A percentile compares a stretch with the other conserved stretches of the same genome.
These are phyloP conservation scores for Pseudogymnoascus sp. DNA, from an alignment of 2,329 filamentous ascomycete species.

Conservation along the genomic window DNA sequence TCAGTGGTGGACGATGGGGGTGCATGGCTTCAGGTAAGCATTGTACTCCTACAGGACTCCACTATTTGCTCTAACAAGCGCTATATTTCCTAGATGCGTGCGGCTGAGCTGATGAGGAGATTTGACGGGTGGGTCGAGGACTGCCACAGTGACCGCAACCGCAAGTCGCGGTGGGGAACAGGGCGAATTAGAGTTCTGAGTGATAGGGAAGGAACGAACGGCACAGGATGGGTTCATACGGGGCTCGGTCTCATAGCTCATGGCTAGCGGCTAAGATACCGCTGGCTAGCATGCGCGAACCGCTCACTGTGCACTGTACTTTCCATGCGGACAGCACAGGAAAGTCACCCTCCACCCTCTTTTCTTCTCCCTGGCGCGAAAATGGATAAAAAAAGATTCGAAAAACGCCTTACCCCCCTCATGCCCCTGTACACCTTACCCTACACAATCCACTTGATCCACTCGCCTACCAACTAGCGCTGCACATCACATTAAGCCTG, in stretches of 20 bases:
- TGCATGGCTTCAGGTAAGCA: neutral
- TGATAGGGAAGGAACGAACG: neutral
- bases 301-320: neutral
- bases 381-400: conserved; percentile 2
- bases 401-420: neutral
- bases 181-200: neutral
- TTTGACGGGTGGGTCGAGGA: neutral
- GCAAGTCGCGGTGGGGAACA: neutral
- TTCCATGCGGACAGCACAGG: neutral
- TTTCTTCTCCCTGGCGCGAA: neutral
- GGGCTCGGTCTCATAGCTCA: neutral
- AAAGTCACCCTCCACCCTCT: neutral
- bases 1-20: neutral
- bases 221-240: neutral
- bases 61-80: neutral
- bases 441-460: neutral
- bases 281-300: neutral
- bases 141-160: neutral
- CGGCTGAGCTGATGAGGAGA: neutral
- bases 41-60: neutral
- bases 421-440: neutral
- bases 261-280: neutral
- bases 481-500: neutral
- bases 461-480: neutral
- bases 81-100: neutral